Evolutionary conservation across 2,329 filamentous ascomycete genomes (phyloP), one percentile per base, ranked within the genome.

Genomic region (Simplicillium sp.): DNA sequence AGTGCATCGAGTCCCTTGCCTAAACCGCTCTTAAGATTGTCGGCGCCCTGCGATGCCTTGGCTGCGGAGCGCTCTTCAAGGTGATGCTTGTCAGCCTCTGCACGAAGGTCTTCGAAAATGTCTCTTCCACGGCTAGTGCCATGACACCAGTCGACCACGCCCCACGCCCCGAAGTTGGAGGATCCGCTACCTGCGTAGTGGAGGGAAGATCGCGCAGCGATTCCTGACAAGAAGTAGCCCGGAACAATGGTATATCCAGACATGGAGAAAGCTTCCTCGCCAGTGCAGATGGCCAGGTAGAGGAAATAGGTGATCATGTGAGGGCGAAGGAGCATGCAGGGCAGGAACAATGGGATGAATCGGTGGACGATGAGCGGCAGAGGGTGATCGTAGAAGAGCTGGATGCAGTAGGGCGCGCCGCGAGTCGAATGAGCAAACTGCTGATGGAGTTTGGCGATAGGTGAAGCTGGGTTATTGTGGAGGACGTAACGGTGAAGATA

Each of bases 261-360:
- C 59, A 77, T 77, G 20, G 78, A 66, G 37, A 86, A 63, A 1
- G 77, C 77, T 48, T 86, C 82, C 48, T 87, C 80, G 1, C 80
- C 53, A 3, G 80, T 83, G 46, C 74, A 72, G 18, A 87, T 54
- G 0, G 71, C 68, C 13, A 80, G 65, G 46, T 85, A 74, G 11
- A 84, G 52, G 42, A 85, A 71, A 61, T 82, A 87, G 0, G 80
- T 85, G n/a, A 87, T 66, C 4, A 87, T 68, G 56, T 88, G 84
- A 29, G 81, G 78, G 8, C 79, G 77, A 33, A 86, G 67, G n/a
- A 73, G 48, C 15, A 80, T 60, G 2, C 81, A 73, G 1, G 84
- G 80, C 0, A 85, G 58, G 54, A 84, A 84, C 7, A 78, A 59
- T 1, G 84, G 83, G 2, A 84, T 43, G 54, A 83, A 77, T 37